Base-by-base conservation (phyloP, 2,329 filamentous ascomycete species). In the Xylariaceae sp. region DNA sequence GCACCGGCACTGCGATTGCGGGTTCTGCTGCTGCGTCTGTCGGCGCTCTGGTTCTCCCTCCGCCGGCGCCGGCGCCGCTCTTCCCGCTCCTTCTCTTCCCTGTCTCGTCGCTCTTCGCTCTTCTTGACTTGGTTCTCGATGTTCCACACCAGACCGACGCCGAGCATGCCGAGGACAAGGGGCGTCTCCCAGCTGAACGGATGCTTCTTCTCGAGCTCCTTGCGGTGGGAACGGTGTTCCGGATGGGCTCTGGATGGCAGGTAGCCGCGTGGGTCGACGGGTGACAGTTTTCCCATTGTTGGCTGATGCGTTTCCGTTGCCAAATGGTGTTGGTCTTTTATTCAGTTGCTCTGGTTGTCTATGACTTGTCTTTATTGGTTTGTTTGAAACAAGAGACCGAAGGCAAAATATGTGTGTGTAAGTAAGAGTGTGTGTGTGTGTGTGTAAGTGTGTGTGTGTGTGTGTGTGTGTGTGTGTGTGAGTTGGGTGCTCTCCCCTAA, bases 161-260 rank as follows among this genome's bases (percentile, higher is more conserved):
- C 75, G 2, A 71, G 42, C 47, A 69, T 48, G 23, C 65, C 65
- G 1, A 72, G 62, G 7, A 67, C 47, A 1, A 67, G 44, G 1
- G 67, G 64, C 26, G 74, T 71, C 3, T 67, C 71, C 73, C 76
- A 78, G 51, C 73, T 72, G 65, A 78, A 80, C 29, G 72, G 73
- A 56, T 68, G 62, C 26, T 75, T 63, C 61, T 75, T 74, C 54
- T 78, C 76, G 45, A 76, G 57, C 29, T 73, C 57, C 52, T 79
- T 77, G 57, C 73, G 71, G 20, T 37, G 20, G 18, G 64, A 57
- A 14, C 76, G 73, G 47, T 71, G 66, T n/a, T 75, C 68, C 0
- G 73, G 71, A 54, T 78, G 70, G 1, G 74, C 74, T 18, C 67
- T 69, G n/a, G 71, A 73, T 3, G 77, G 74, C 2, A 74, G 20